Base-by-base conservation (phyloP, 805 yeast genomes). In the Pichia ethanolica region DNA sequence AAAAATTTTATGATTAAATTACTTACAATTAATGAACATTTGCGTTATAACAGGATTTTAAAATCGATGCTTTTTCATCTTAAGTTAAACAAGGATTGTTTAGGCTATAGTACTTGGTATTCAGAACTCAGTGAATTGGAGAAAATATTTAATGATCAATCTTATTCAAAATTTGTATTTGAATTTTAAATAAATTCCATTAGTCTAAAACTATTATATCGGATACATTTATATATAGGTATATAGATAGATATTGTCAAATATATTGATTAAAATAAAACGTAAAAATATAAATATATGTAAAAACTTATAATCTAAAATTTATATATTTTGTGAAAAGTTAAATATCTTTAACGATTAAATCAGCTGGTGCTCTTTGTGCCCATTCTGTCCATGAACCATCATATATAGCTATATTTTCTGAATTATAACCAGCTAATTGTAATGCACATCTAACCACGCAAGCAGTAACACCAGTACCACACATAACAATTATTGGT, bases 381-480 rank as follows among this genome's bases (percentile, higher is more conserved):
- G 88, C 91, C 86, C 91, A 88, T 60, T 89, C 96, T 7, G 83
- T 78, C 95, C 95, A 86, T 40, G 88, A 80, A 10, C 95, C 99
- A 59, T 93, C 99, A 58, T 86, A 86, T 26, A 86, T 76, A 38
- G 75, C 74, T 12, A 83, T 69, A 20, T 72, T 74, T 5, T 64
- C 65, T 7, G 71, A 62, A 39, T 70, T 64, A 33, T 71, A 68
- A 0, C 80, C 81, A 10, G 77, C 72, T n/a, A 69, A 60, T 49
- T 80, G 82, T 39, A 86, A 63, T 2, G 95, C 98, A 8, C 84
- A 71, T 65, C 86, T 84, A 42, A 91, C 74, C 39, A 93, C 81
- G 54, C 91, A 88, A 0, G 97, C 98, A 10, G 97, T 83, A 44
- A 93, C 97, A 42, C 98, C 99, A 0, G 97, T 84, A 32, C 98